Conservation (phyloP, 345 rosid genomes). For the Bretschneidera sinensis region DNA sequence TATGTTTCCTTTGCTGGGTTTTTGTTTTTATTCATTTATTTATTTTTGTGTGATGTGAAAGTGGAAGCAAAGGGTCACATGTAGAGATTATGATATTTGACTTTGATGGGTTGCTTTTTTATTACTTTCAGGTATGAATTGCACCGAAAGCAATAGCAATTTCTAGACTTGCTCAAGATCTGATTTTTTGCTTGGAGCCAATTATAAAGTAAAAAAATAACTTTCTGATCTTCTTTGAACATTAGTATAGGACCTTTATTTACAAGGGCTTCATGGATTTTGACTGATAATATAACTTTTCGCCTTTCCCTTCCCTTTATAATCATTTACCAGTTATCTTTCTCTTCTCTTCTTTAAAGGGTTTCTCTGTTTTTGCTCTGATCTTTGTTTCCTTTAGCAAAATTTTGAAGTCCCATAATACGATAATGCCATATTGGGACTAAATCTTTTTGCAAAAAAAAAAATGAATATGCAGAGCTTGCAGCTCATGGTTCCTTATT, state of each 20-base stretch:
- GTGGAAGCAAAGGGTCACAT: not conserved
- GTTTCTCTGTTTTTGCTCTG: not conserved
- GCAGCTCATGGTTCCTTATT: constrained; percentile 9
- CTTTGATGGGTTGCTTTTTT: constrained; percentile 6
- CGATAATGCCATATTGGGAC: constrained; percentile 22
- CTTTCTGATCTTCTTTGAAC: not conserved
- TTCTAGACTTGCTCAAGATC: constrained; percentile 4
- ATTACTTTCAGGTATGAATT: constrained; percentile 16
- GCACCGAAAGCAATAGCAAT: constrained; percentile 15
- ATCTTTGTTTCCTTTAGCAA: not conserved
- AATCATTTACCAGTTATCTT: not conserved
- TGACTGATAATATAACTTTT: not conserved
- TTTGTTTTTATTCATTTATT: no score
- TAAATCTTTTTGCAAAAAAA: constrained; percentile 1
- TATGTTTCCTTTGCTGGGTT: not conserved
- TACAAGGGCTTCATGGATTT: constrained; percentile 18
- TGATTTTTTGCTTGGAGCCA: not conserved
- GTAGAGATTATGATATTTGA: constrained; percentile 11
- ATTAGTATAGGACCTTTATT: not conserved
- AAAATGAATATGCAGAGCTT: constrained; percentile 21
- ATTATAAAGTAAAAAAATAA: no score
- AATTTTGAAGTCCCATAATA: constrained; percentile 1
- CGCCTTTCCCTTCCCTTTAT: not conserved
- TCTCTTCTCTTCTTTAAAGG: constrained; percentile 1
- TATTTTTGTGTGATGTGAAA: not conserved